Evolutionary conservation across 352 stramenopile genomes (phyloP).

Genomic region (Saprolegnia diclina): DNA sequence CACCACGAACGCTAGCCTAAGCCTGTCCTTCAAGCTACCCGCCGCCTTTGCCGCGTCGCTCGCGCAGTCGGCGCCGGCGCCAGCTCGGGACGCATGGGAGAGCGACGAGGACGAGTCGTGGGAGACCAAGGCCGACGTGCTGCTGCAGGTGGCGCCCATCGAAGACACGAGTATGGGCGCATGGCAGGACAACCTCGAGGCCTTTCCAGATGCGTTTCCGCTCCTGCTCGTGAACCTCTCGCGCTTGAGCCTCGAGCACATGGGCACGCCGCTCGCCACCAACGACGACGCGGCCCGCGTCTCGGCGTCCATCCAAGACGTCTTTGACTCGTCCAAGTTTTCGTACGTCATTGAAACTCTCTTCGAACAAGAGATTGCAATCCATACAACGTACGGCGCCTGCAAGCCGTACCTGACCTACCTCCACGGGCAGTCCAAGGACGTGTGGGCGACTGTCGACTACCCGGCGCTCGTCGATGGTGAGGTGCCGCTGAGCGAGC

Average conservation of each 20-base stretch:
- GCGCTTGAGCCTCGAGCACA: slow-evolving; percentile 48
- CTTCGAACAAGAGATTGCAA: slow-evolving; percentile 45
- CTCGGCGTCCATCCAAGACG: slow-evolving; percentile 44
- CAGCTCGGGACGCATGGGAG: background rate
- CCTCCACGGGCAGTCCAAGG: slow-evolving; percentile 43
- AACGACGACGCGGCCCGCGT: slow-evolving; percentile 36
- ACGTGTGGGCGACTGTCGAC: slow-evolving; percentile 64
- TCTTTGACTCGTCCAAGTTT: slow-evolving; percentile 49
- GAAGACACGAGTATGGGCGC: slow-evolving; percentile 26
- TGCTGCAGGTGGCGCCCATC: background rate
- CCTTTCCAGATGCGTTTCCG: slow-evolving; percentile 63
- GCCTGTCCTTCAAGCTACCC: slow-evolving; percentile 23
- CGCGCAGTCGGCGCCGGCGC: background rate
- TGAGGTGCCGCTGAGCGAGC: slow-evolving; percentile 57
- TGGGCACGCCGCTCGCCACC: slow-evolving; percentile 29
- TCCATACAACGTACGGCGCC: slow-evolving; percentile 57
- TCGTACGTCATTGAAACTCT: slow-evolving; percentile 54
- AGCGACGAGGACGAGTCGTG: slow-evolving; percentile 23
- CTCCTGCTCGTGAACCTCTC: slow-evolving; percentile 63
- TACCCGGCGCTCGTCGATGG: slow-evolving; percentile 64
- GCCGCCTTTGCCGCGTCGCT: slow-evolving; percentile 3
- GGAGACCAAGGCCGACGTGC: slow-evolving; percentile 20
- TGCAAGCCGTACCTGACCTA: slow-evolving; percentile 44
- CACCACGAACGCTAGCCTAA: slow-evolving; percentile 9
- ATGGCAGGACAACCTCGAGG: slow-evolving; percentile 36